These are phyloP conservation scores for Prasinococcaceae sp. DNA, from an alignment of 139 green algal species.

Conservation along the genomic window DNA sequence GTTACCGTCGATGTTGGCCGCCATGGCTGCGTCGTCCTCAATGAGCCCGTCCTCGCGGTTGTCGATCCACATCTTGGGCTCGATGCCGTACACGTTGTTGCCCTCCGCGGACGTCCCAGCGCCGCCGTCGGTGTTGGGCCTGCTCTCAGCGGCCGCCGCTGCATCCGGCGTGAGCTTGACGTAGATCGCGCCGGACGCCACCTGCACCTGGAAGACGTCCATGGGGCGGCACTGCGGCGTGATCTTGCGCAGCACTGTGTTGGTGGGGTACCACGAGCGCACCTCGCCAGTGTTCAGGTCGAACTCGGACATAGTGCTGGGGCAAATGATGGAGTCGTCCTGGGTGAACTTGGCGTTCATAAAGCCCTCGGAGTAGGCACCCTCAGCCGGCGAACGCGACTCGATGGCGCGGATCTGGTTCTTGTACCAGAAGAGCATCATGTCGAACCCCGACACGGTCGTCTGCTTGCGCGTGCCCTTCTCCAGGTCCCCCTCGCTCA, in stretches of 20 bases:
- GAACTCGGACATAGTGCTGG: slow-evolving; percentile 69
- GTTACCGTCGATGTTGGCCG: too few species aligned
- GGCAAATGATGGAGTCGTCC: slow-evolving; percentile 83
- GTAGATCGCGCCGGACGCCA: neutral
- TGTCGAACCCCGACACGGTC: too few species aligned
- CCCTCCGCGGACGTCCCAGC: slow-evolving; percentile 70
- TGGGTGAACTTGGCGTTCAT: slow-evolving; percentile 86
- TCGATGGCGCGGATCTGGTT: slow-evolving; percentile 88
- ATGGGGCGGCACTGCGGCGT: slow-evolving; percentile 45
- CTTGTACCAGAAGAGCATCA: slow-evolving; percentile 97
- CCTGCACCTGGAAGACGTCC: slow-evolving; percentile 15
- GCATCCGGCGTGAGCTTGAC: too few species aligned
- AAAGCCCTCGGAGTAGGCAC: slow-evolving; percentile 91
- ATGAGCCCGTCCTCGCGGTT: too few species aligned
- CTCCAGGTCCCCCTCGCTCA: too few species aligned
- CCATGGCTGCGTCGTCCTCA: too few species aligned
- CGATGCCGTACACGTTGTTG: slow-evolving; percentile 68
- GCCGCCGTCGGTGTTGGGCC: slow-evolving; percentile 20
- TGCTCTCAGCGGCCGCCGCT: too few species aligned
- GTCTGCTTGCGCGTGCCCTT: too few species aligned
- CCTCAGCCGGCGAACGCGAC: slow-evolving; percentile 77
- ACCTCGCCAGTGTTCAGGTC: slow-evolving; percentile 81
- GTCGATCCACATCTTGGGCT: slow-evolving; percentile 15
- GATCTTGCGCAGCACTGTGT: slow-evolving; percentile 62
- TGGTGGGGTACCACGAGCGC: slow-evolving; percentile 80